Conservation (phyloP, 208 protist species). For the Leishmania arabica region DNA sequence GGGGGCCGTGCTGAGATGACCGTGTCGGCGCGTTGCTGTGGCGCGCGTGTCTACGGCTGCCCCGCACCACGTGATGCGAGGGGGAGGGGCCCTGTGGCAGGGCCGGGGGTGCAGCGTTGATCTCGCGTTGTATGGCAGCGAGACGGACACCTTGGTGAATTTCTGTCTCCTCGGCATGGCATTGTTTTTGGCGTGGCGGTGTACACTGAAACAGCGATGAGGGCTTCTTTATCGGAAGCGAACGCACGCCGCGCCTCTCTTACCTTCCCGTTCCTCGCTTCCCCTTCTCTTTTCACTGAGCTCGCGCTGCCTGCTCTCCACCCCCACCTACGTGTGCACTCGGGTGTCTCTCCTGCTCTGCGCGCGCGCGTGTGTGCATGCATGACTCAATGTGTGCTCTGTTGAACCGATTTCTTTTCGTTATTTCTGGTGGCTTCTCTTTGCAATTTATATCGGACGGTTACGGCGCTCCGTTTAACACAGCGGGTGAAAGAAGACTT, state of each 20-base stretch:
- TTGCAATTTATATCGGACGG: background rate
- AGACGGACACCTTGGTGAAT: background rate
- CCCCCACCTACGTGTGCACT: background rate
- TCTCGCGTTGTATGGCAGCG: background rate
- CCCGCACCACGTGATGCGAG: background rate
- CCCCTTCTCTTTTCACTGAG: background rate
- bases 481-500: background rate
- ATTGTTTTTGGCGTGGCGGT: background rate
- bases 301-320: background rate
- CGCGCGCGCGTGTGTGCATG: too few species aligned
- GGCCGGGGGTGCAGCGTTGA: background rate
- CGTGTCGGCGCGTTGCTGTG: background rate
- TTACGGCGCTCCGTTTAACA: background rate
- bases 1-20: background rate
- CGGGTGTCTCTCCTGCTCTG: background rate
- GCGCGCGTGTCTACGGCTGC: background rate
- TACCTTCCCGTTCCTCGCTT: background rate
- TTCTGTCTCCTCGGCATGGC: background rate
- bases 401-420: background rate
- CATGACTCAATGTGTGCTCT: background rate
- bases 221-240: too few species aligned
- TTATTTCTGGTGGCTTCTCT: background rate
- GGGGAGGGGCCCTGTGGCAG: background rate
- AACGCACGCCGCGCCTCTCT: background rate
- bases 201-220: background rate